A percentile compares a stretch with the other conserved stretches of the same genome.
Conservation (phyloP, 768 basidiomycete species). For the Daedaleopsis sinensis region DNA sequence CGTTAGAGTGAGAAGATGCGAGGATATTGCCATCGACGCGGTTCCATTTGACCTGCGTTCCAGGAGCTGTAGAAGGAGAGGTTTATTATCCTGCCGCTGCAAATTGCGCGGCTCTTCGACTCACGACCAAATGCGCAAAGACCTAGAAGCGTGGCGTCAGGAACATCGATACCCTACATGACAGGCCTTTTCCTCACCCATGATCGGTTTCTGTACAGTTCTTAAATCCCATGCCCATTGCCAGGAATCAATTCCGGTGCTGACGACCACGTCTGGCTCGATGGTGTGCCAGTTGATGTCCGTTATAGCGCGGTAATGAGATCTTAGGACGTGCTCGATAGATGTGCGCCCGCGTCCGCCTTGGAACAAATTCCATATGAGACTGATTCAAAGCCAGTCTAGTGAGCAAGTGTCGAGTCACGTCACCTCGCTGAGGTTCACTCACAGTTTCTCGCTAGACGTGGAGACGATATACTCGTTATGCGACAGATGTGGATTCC, state of each 20-base stretch:
- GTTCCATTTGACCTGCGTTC: conserved; percentile 99
- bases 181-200: conserved; percentile 43
- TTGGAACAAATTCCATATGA: conserved; percentile 93
- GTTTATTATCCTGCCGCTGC: not conserved
- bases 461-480: conserved; percentile 87
- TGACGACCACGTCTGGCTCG: conserved; percentile 84
- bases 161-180: not conserved
- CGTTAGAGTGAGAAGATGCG: conserved; percentile 86
- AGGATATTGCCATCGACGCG: conserved; percentile 82
- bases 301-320: conserved; percentile 94
- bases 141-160: conserved; percentile 35
- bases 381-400: conserved; percentile 34
- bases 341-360: conserved; percentile 75
- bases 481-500: conserved; percentile 82
- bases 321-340: conserved; percentile 82
- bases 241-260: conserved; percentile 93
- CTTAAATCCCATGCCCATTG: conserved; percentile 93
- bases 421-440: conserved; percentile 2
- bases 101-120: not conserved
- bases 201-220: conserved; percentile 56
- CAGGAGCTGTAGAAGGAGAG: conserved; percentile 55
- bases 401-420: not conserved
- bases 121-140: conserved; percentile 61
- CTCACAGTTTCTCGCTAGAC: conserved; percentile 85
- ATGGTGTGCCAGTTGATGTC: conserved; percentile 97